Percentiles rank a stretch among this genome's conserved stretches.
Conservation (phyloP, 2,329 filamentous ascomycete genomes). For the Colletotrichum chlorophyti region DNA sequence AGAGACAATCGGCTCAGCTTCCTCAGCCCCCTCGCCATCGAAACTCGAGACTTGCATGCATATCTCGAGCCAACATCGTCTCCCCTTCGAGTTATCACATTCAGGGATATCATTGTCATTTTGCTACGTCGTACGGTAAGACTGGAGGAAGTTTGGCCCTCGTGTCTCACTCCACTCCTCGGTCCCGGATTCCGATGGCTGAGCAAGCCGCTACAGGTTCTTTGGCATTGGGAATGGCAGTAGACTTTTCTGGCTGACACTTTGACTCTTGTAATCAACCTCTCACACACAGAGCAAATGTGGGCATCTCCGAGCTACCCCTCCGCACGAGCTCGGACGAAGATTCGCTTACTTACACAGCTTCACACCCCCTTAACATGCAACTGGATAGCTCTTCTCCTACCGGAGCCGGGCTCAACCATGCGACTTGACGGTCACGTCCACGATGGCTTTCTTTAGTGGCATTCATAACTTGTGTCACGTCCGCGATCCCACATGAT, state of each 20-base stretch:
- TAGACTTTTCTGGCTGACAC: too few species aligned
- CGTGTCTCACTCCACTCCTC: not conserved
- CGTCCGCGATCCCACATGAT: too few species aligned
- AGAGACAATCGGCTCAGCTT: slow-evolving; percentile 9
- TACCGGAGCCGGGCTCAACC: slow-evolving; percentile 6
- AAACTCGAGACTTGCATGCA: not conserved
- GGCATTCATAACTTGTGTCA: not conserved
- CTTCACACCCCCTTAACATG: too few species aligned
- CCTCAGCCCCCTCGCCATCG: not conserved
- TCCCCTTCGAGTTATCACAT: too few species aligned
- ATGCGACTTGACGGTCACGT: slow-evolving; percentile 2
- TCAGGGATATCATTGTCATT: not conserved
- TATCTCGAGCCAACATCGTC: too few species aligned
- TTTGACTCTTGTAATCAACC: slow-evolving; percentile 3
- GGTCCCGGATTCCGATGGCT: not conserved
- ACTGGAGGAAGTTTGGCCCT: not conserved
- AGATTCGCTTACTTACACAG: slow-evolving; percentile 8
- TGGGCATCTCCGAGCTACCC: not conserved
- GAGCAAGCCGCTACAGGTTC: not conserved
- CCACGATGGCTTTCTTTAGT: not conserved
- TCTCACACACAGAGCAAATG: not conserved
- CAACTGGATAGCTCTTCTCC: too few species aligned
- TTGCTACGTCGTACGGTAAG: not conserved
- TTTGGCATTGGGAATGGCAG: too few species aligned
- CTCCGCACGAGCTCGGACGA: slow-evolving; percentile 8